A percentile compares a stretch with the other conserved stretches of the same genome.
Evolutionary conservation across 2,329 filamentous ascomycete species (phyloP).

Genomic region (Balansia obtecta): DNA sequence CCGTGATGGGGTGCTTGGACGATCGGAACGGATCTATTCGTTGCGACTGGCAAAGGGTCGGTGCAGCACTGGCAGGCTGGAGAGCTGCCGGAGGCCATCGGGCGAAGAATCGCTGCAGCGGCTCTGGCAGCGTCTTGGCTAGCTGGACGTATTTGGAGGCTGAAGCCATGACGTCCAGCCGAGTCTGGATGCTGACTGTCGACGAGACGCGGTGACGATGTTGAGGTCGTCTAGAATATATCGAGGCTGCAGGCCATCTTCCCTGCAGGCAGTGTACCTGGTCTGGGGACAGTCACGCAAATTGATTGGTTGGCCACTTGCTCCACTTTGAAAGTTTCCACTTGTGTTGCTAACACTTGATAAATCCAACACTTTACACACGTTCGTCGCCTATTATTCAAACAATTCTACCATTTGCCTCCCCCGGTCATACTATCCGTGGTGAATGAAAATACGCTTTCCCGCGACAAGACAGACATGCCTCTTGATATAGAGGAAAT

Average conservation of each 20-base stretch:
- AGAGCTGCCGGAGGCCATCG: slow-evolving; percentile 68
- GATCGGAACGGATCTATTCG: slow-evolving; percentile 71
- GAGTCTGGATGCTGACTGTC: neutral
- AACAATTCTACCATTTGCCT: neutral
- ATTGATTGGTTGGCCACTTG: slow-evolving; percentile 4
- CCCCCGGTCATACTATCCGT: neutral
- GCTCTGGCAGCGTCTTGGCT: slow-evolving; percentile 61
- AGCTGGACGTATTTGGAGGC: slow-evolving; percentile 37
- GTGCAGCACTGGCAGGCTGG: slow-evolving; percentile 31
- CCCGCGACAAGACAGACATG: slow-evolving; percentile 13
- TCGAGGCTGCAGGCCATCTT: slow-evolving; percentile 13
- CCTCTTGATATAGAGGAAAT: slow-evolving; percentile 74
- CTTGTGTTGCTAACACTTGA: slow-evolving; percentile 8
- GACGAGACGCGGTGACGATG: neutral
- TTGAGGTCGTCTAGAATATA: neutral
- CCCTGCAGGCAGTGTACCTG: too few relatives aligned
- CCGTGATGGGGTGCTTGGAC: slow-evolving; percentile 65
- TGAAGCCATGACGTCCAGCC: slow-evolving; percentile 20
- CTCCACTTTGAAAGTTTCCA: neutral
- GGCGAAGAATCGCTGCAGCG: slow-evolving; percentile 76
- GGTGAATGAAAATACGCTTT: neutral
- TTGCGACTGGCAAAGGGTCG: slow-evolving; percentile 40
- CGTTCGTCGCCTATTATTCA: neutral
- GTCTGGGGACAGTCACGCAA: neutral
- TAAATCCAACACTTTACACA: too few relatives aligned